A percentile compares a stretch with the other conserved stretches of the same genome.
Conservation (phyloP, 2,329 filamentous ascomycete species). For the Acephala macrosclerotiorum region DNA sequence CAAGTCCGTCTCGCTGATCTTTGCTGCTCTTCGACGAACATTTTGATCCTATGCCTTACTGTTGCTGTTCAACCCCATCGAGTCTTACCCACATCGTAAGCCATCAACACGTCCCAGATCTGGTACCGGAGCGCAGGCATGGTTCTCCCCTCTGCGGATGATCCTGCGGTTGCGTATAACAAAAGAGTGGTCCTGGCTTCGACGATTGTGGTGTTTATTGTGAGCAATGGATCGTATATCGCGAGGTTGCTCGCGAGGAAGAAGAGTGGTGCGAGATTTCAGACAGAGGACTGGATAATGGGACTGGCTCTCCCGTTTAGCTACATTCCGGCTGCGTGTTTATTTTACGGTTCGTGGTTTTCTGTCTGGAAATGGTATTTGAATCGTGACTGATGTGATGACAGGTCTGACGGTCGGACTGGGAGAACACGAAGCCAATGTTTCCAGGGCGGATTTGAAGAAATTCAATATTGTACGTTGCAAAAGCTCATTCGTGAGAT, state of each 20-base stretch:
- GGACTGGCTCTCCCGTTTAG: conserved; percentile 27
- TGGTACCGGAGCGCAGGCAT: background rate
- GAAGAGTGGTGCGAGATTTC: conserved; percentile 15
- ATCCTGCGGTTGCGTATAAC: conserved; percentile 18
- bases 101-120: conserved; percentile 1
- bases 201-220: conserved; percentile 22
- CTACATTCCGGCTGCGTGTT: conserved; percentile 21
- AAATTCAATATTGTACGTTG: conserved; percentile 26
- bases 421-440: conserved; percentile 21
- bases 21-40: background rate
- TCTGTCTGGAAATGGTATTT: background rate
- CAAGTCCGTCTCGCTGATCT: background rate
- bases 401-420: conserved; percentile 26
- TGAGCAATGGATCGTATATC: conserved; percentile 23
- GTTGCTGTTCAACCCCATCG: background rate
- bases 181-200: conserved; percentile 23
- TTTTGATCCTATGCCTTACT: conserved; percentile 5
- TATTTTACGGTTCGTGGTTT: conserved; percentile 7
- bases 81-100: background rate
- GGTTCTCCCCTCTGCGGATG: conserved; percentile 1
- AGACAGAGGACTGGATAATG: conserved; percentile 27
- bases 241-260: conserved; percentile 23
- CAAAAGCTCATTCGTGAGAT: background rate
- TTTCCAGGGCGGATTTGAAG: conserved; percentile 20
- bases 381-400: background rate